These are phyloP conservation scores for Fusarium lateritium DNA, from an alignment of 2,329 filamentous ascomycete genomes.

Conservation along the genomic window DNA sequence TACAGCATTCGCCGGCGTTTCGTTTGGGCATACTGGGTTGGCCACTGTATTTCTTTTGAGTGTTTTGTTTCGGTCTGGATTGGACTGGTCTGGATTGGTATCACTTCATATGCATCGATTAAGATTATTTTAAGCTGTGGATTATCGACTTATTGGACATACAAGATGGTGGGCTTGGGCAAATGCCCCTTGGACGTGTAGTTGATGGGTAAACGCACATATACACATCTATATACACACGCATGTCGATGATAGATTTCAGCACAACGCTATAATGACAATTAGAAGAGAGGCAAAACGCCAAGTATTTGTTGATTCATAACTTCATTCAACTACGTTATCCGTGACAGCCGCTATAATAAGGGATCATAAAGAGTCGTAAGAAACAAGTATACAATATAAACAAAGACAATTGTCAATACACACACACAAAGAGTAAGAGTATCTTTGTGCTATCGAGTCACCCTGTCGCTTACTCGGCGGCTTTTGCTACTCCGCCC, in stretches of 20 bases:
- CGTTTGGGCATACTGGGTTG: conserved; percentile 22
- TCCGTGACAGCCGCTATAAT: not conserved
- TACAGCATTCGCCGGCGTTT: conserved; percentile 46
- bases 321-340: not conserved
- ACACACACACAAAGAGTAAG: not conserved
- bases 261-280: conserved; percentile 15
- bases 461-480: conserved; percentile 32
- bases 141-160: conserved; percentile 19
- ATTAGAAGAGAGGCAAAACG: conserved; percentile 20
- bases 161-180: conserved; percentile 7
- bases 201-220: conserved; percentile 16
- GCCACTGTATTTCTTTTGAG: conserved; percentile 3
- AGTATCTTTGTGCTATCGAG: conserved; percentile 21
- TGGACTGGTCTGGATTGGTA: not conserved
- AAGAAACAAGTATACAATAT: not conserved
- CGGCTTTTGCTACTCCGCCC: conserved; percentile 32
- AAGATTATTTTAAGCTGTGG: conserved; percentile 7
- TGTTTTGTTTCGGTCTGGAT: conserved; percentile 1
- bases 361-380: not conserved
- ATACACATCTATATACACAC: conserved; percentile 20
- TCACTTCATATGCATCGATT: conserved; percentile 11
- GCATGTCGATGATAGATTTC: conserved; percentile 18
- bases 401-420: not conserved
- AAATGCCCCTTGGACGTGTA: conserved; percentile 8
- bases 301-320: conserved; percentile 7